Evolutionary conservation across 768 basidiomycete species (phyloP).

Genomic region (Lactarius pseudohatsudake): DNA sequence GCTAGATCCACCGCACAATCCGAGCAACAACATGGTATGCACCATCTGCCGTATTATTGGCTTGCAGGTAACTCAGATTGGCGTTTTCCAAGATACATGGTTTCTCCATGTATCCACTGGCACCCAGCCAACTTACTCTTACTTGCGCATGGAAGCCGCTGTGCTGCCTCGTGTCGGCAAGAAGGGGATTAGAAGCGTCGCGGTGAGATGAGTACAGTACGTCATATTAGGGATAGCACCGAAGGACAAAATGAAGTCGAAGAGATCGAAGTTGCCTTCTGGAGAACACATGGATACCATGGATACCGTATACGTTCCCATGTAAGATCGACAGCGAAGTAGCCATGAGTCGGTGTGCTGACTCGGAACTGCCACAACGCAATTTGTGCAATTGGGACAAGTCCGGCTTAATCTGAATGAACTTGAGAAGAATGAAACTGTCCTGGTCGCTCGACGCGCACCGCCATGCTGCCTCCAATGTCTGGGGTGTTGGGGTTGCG

Average conservation of each 20-base stretch:
- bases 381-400: conserved; percentile 3
- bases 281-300: conserved; percentile 13
- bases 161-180: conserved; percentile 18
- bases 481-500: background rate
- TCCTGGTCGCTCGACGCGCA: background rate
- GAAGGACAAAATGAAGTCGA: conserved; percentile 18
- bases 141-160: background rate
- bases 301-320: conserved; percentile 10
- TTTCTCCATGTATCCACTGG: background rate
- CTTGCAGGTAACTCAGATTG: background rate
- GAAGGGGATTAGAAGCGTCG: conserved; percentile 15
- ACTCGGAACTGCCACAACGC: background rate
- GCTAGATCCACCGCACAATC: background rate
- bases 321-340: conserved; percentile 9
- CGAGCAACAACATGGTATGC: background rate
- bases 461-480: background rate
- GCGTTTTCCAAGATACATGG: background rate
- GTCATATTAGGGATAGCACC: conserved; percentile 1
- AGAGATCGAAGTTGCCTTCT: conserved; percentile 19
- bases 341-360: background rate
- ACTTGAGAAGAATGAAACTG: background rate
- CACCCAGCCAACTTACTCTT: background rate
- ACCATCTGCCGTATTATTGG: background rate
- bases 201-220: background rate
- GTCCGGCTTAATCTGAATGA: background rate